These are phyloP conservation scores for Clohesyomyces aquaticus DNA, from an alignment of 495 filamentous ascomycete species.

Conservation along the genomic window DNA sequence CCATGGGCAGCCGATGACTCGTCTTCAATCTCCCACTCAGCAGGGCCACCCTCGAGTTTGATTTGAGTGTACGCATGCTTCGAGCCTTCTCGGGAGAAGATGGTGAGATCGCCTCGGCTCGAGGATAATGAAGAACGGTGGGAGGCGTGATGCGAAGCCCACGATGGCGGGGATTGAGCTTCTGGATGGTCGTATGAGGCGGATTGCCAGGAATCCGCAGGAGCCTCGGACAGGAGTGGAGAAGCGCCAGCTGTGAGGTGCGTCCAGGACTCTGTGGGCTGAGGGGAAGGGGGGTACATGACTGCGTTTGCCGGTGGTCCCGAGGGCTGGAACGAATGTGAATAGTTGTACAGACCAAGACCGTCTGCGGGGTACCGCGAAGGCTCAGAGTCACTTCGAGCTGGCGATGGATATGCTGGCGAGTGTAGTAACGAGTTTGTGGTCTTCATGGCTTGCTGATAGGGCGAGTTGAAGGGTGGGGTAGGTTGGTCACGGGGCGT, in stretches of 20 bases:
- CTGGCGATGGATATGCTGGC: slow-evolving; percentile 37
- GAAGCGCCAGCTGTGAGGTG: slow-evolving; percentile 28
- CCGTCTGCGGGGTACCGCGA: slow-evolving; percentile 33
- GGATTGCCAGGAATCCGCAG: slow-evolving; percentile 27
- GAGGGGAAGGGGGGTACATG: slow-evolving; percentile 36
- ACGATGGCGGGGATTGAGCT: slow-evolving; percentile 33
- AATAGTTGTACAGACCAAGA: slow-evolving; percentile 37
- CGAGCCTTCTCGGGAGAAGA: slow-evolving; percentile 31
- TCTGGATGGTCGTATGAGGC: slow-evolving; percentile 28
- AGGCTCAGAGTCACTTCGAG: slow-evolving; percentile 33
- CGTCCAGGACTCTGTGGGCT: slow-evolving; percentile 36
- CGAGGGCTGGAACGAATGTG: slow-evolving; percentile 16
- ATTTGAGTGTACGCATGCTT: slow-evolving; percentile 24
- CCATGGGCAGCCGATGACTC: slow-evolving; percentile 2
- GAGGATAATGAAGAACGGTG: slow-evolving; percentile 40
- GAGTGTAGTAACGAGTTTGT: slow-evolving; percentile 24
- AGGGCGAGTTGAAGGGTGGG: slow-evolving; percentile 37
- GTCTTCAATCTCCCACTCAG: slow-evolving; percentile 27
- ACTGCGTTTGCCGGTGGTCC: slow-evolving; percentile 13
- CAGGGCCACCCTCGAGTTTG: slow-evolving; percentile 29
- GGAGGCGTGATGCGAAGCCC: slow-evolving; percentile 20
- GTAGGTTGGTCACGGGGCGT: slow-evolving; percentile 25
- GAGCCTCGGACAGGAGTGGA: slow-evolving; percentile 33
- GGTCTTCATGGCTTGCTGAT: slow-evolving; percentile 35
- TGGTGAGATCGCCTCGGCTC: slow-evolving; percentile 28